Evolutionary conservation across 768 basidiomycete genomes (phyloP).

Genomic region (Phlegmacium glaucopus): DNA sequence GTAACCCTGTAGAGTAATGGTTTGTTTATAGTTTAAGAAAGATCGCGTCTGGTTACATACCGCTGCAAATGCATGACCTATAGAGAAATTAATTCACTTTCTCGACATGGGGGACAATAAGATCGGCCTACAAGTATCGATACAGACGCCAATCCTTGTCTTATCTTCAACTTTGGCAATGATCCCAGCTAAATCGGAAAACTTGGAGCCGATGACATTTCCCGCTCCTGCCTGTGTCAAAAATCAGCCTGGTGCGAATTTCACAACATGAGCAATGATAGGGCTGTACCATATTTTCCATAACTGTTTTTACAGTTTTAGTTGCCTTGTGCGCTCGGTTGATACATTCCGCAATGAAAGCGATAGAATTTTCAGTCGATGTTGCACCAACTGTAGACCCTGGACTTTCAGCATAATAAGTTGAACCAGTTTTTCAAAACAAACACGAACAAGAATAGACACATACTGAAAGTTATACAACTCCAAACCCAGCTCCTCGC

Average conservation of each 20-base stretch:
- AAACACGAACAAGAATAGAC: not conserved
- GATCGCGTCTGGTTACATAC: slow-evolving; percentile 33
- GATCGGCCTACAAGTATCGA: slow-evolving; percentile 70
- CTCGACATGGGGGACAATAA: not conserved
- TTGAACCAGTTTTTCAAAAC: not conserved
- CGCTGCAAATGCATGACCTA: slow-evolving; percentile 78
- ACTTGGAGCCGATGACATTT: slow-evolving; percentile 73
- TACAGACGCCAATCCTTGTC: slow-evolving; percentile 71
- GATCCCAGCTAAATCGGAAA: slow-evolving; percentile 64
- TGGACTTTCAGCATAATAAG: slow-evolving; percentile 38
- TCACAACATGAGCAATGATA: not conserved
- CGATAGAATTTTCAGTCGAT: slow-evolving; percentile 57
- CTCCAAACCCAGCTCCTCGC: slow-evolving; percentile 69
- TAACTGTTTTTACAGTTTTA: slow-evolving; percentile 51
- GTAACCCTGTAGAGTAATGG: slow-evolving; percentile 52
- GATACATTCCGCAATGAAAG: slow-evolving; percentile 65
- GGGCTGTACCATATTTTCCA: slow-evolving; percentile 76
- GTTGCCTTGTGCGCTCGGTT: slow-evolving; percentile 71
- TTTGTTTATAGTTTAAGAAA: not conserved
- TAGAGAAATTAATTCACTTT: not conserved
- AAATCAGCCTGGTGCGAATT: not conserved
- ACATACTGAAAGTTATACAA: slow-evolving; percentile 87
- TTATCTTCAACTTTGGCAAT: slow-evolving; percentile 73
- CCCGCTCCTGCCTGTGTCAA: slow-evolving; percentile 65
- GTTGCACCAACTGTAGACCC: slow-evolving; percentile 78